These are phyloP conservation scores for Pelargonium exstipulatum DNA, from an alignment of 441 rosid species.

Conservation along the genomic window DNA sequence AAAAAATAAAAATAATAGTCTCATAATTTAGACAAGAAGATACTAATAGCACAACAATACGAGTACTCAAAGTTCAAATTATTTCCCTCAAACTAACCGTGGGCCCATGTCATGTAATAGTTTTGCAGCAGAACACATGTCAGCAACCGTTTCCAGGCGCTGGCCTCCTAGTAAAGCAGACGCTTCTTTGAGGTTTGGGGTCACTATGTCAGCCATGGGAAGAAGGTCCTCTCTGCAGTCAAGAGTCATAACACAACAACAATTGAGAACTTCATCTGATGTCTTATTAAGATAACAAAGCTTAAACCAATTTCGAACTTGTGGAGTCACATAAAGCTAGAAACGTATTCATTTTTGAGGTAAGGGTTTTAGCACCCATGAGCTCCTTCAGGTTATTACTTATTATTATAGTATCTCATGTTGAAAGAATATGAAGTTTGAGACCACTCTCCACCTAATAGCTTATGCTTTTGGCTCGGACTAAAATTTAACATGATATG, in stretches of 20 bases:
- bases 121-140: slow-evolving; percentile 75
- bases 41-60: background rate
- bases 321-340: background rate
- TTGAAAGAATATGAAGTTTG: too few relatives aligned
- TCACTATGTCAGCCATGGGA: slow-evolving; percentile 73
- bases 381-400: too few relatives aligned
- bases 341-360: too few relatives aligned
- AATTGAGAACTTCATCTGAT: background rate
- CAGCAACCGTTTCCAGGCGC: slow-evolving; percentile 53
- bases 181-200: slow-evolving; percentile 91
- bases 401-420: too few relatives aligned
- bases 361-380: too few relatives aligned
- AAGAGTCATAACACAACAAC: slow-evolving; percentile 16
- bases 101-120: slow-evolving; percentile 72
- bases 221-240: slow-evolving; percentile 68
- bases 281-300: background rate
- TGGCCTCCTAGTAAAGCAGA: slow-evolving; percentile 73
- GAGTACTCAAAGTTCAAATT: background rate
- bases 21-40: background rate
- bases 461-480: too few relatives aligned
- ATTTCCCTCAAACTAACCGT: slow-evolving; percentile 39
- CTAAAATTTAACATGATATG: too few relatives aligned
- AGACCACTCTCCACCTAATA: too few relatives aligned
- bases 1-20: too few relatives aligned
- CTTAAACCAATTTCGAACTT: background rate